Evolutionary conservation across 2,329 filamentous ascomycete species (phyloP).

Genomic region (Parastagonospora avenae): DNA sequence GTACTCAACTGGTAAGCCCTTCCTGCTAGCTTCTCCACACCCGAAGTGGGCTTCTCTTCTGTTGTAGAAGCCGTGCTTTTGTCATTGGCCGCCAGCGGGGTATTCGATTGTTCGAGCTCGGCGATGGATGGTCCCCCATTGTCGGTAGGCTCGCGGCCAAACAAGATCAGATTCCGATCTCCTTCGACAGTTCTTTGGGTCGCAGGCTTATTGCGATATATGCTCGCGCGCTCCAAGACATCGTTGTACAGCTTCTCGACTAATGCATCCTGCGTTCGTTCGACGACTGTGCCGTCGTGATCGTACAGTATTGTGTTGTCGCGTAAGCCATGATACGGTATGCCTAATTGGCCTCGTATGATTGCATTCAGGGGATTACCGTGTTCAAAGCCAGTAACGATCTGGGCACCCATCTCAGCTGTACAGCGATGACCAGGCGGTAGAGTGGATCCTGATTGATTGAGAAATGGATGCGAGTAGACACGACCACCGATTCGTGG

Average conservation of each 20-base stretch:
- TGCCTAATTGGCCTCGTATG: conserved; percentile 84
- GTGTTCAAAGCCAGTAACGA: conserved; percentile 94
- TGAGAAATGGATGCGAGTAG: conserved; percentile 76
- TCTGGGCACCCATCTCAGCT: conserved; percentile 97
- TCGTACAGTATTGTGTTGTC: conserved; percentile 90
- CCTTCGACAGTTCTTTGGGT: conserved; percentile 77
- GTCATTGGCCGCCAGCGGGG: conserved; percentile 55
- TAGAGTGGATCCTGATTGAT: conserved; percentile 61
- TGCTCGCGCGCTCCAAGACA: conserved; percentile 86
- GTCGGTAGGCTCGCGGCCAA: conserved; percentile 73
- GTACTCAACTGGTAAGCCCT: conserved; percentile 71
- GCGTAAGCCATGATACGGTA: conserved; percentile 82
- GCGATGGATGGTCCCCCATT: conserved; percentile 69
- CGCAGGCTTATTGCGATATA: conserved; percentile 80
- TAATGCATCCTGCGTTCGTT: conserved; percentile 76
- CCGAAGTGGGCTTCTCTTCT: conserved; percentile 55
- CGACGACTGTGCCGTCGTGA: conserved; percentile 75
- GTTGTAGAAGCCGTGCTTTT: conserved; percentile 44
- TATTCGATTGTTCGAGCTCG: conserved; percentile 72
- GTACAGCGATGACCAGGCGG: conserved; percentile 68
- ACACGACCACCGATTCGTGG: conserved; percentile 88
- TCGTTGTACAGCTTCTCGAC: conserved; percentile 95
- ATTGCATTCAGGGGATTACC: conserved; percentile 94
- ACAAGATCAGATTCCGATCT: conserved; percentile 79
- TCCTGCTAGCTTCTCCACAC: conserved; percentile 68